A percentile compares a stretch with the other conserved stretches of the same genome.
These are phyloP conservation scores for Trichoderma semiorbis DNA, from an alignment of 2,329 filamentous ascomycete species.

Conservation along the genomic window DNA sequence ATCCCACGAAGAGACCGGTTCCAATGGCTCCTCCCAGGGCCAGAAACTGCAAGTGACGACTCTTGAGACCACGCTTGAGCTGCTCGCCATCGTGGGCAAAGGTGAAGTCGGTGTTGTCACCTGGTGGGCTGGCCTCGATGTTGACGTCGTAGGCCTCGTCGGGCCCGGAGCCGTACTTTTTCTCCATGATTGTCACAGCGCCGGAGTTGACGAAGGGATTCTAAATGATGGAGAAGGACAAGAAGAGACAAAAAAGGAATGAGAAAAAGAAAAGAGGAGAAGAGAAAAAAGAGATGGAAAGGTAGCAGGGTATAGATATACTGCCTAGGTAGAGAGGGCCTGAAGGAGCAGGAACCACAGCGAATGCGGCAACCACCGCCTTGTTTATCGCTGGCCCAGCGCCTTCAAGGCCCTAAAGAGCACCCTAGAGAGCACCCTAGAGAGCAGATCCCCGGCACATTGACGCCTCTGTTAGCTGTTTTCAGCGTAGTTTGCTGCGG, in stretches of 20 bases:
- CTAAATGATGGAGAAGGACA: neutral
- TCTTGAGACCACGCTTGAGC: slow-evolving; percentile 55
- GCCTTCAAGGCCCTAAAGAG: neutral
- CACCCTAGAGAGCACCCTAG: neutral
- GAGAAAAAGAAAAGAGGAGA: neutral
- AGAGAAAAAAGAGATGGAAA: neutral
- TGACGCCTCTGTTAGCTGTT: slow-evolving; percentile 14
- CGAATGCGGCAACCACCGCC: slow-evolving; percentile 1
- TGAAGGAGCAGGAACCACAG: neutral
- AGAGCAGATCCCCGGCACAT: slow-evolving; percentile 11
- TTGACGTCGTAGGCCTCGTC: slow-evolving; percentile 27
- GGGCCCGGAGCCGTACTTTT: slow-evolving; percentile 14
- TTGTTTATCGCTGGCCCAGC: neutral
- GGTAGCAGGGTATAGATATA: neutral
- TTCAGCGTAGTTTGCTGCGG: slow-evolving; percentile 9
- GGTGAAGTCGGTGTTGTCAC: slow-evolving; percentile 31
- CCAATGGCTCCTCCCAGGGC: slow-evolving; percentile 58
- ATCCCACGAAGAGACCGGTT: slow-evolving; percentile 62
- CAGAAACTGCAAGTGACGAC: slow-evolving; percentile 58
- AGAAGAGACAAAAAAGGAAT: neutral
- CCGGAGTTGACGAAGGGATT: neutral
- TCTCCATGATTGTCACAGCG: slow-evolving; percentile 24
- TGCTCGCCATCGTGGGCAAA: slow-evolving; percentile 41
- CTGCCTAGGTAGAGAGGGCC: too few species aligned
- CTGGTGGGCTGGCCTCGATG: slow-evolving; percentile 25